These are phyloP conservation scores for Nannochloropsis gaditana DNA, from an alignment of 108 stramenopile genomes.

Conservation along the genomic window DNA sequence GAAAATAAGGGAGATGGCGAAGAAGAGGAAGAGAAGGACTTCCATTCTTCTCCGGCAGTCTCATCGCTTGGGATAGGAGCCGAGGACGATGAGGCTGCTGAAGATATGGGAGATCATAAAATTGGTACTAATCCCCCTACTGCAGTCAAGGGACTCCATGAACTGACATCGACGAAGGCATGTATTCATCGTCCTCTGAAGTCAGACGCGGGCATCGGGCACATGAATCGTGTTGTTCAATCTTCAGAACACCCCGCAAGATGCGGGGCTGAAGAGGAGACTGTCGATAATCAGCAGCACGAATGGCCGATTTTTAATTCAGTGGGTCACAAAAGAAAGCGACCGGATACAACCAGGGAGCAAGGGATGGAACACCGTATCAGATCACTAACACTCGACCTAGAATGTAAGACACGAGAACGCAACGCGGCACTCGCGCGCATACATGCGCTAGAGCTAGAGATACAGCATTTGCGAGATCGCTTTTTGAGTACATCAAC, in stretches of 20 bases:
- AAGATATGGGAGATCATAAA: background rate
- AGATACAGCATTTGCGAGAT: background rate
- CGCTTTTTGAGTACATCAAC: background rate
- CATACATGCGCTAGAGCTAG: background rate
- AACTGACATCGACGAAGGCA: no score
- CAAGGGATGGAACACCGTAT: background rate
- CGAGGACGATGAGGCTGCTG: background rate
- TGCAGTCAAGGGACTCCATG: no score
- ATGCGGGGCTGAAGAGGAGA: no score
- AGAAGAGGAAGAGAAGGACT: background rate
- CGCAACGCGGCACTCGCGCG: background rate
- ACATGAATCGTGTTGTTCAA: no score
- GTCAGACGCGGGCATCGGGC: no score
- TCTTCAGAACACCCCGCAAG: no score
- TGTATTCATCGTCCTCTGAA: no score
- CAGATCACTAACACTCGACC: background rate
- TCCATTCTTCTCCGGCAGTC: background rate
- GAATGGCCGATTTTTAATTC: no score
- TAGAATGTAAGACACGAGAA: background rate
- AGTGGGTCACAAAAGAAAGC: background rate
- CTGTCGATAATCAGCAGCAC: no score
- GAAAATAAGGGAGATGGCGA: background rate
- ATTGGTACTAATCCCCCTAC: background rate
- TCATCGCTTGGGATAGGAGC: background rate
- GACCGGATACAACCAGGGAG: background rate